These are phyloP conservation scores for Exophiala phaeomuriformis DNA, from an alignment of 2,329 filamentous ascomycete genomes.

Conservation along the genomic window DNA sequence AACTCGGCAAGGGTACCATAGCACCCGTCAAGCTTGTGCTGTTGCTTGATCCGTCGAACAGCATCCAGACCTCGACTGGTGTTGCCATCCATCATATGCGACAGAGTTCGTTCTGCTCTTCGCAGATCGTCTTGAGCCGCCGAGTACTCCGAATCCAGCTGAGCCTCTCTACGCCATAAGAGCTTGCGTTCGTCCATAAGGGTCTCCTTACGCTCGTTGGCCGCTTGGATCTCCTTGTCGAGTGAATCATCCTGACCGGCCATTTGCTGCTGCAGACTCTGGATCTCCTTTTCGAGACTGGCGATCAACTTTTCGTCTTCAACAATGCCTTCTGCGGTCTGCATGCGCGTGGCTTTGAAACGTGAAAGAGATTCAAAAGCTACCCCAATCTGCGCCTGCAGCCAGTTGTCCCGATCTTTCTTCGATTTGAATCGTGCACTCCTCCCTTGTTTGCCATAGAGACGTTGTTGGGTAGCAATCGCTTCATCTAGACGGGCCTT, in stretches of 20 bases:
- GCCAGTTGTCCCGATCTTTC: conserved; percentile 74
- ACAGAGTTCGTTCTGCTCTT: conserved; percentile 67
- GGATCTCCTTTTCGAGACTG: conserved; percentile 64
- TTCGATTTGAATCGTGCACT: conserved; percentile 83
- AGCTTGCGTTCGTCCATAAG: conserved; percentile 80
- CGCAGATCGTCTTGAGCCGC: conserved; percentile 71
- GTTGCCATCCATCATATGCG: conserved; percentile 80
- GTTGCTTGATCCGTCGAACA: conserved; percentile 71
- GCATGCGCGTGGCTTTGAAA: conserved; percentile 76
- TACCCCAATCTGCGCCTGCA: conserved; percentile 73
- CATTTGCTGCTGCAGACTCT: conserved; percentile 61
- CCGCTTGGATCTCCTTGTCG: conserved; percentile 64
- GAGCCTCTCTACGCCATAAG: conserved; percentile 82
- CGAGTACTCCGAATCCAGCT: conserved; percentile 67
- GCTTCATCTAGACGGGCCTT: conserved; percentile 67
- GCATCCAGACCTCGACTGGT: conserved; percentile 82
- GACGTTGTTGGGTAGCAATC: conserved; percentile 65
- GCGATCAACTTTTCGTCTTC: conserved; percentile 64
- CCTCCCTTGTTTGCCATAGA: conserved; percentile 87
- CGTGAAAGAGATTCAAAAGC: conserved; percentile 67
- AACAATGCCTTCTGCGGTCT: conserved; percentile 74
- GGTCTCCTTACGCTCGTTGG: conserved; percentile 69
- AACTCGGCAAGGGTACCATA: conserved; percentile 91
- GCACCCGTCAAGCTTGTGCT: conserved; percentile 73
- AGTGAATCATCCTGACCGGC: conserved; percentile 66